Conservation (phyloP, 352 stramenopile species). For the Globisporangium abappressorium region DNA sequence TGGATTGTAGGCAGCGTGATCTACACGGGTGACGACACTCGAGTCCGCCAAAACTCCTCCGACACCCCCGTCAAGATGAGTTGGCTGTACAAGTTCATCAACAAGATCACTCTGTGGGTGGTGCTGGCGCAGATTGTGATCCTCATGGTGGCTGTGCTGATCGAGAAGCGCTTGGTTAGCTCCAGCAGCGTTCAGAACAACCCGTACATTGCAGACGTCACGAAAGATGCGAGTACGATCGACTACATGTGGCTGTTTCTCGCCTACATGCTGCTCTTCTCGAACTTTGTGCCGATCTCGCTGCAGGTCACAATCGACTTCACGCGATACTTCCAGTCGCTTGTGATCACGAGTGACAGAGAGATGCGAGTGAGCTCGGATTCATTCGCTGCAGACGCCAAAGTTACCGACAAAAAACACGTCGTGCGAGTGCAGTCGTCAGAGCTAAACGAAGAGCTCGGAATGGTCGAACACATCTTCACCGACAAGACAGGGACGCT, state of each 20-base stretch:
- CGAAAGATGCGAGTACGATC: constrained; percentile 27
- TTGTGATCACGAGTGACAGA: constrained; percentile 64
- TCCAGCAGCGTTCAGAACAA: constrained; percentile 31
- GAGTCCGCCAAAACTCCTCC: constrained; percentile 80
- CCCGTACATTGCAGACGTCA: constrained; percentile 42
- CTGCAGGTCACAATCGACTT: constrained; percentile 90
- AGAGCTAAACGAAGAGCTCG: constrained; percentile 90
- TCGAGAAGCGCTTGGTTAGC: constrained; percentile 37
- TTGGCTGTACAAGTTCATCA: constrained; percentile 75
- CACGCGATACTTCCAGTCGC: constrained; percentile 77
- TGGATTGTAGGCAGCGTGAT: constrained; percentile 73
- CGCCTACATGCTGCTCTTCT: constrained; percentile 90
- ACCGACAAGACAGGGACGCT: constrained; percentile 93
- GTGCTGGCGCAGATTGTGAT: constrained; percentile 64
- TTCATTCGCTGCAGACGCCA: background rate
- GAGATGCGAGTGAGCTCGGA: constrained; percentile 51
- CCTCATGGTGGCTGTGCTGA: constrained; percentile 40
- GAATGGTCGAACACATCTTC: constrained; percentile 96
- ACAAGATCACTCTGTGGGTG: constrained; percentile 78
- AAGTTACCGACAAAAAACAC: constrained; percentile 36
- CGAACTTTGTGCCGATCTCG: constrained; percentile 92
- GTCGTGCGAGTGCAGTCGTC: constrained; percentile 70
- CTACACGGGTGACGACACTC: constrained; percentile 87
- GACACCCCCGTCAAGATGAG: constrained; percentile 74
- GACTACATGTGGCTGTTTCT: constrained; percentile 58